Percentiles rank a stretch among this genome's conserved stretches.
Evolutionary conservation across 1,139 yeast species (phyloP).

Genomic region (Arxiozyma slooffiae): DNA sequence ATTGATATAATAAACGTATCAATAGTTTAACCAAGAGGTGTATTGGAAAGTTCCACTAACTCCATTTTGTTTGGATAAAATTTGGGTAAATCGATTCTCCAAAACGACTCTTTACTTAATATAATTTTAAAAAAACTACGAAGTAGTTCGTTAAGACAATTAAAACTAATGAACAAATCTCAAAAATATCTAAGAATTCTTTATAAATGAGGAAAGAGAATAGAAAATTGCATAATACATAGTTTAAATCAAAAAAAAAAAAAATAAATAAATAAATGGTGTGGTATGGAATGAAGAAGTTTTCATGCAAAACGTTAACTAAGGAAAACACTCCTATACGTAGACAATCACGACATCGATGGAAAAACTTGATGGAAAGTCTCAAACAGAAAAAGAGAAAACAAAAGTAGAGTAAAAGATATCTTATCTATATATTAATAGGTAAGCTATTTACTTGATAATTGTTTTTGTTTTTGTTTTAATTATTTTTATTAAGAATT

Average conservation of each 20-base stretch:
- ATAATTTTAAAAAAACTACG: slow-evolving; percentile 11
- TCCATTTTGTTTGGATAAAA: slow-evolving; percentile 2
- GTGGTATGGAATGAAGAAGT: slow-evolving; percentile 26
- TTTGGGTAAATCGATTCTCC: neutral
- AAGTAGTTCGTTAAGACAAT: slow-evolving; percentile 3
- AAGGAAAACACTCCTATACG: slow-evolving; percentile 32
- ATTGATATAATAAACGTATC: neutral
- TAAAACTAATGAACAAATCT: neutral
- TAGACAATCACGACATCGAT: slow-evolving; percentile 37
- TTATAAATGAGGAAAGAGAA: slow-evolving; percentile 4
- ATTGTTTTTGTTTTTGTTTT: neutral
- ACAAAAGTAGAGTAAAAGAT: neutral
- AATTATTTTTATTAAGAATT: neutral
- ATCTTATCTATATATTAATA: neutral
- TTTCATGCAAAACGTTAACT: slow-evolving; percentile 24
- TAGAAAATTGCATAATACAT: slow-evolving; percentile 16
- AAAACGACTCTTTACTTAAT: neutral
- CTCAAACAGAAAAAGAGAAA: slow-evolving; percentile 34
- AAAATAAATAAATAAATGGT: too few relatives aligned
- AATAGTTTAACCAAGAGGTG: neutral
- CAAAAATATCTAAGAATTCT: neutral
- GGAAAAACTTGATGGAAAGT: slow-evolving; percentile 42
- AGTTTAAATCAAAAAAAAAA: slow-evolving; percentile 27
- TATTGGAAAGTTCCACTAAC: neutral
- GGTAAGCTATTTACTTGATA: neutral